Evolutionary conservation across 345 rosid genomes (phyloP), one percentile per base, ranked within the genome.

Genomic region (Hypericum androsaemum): DNA sequence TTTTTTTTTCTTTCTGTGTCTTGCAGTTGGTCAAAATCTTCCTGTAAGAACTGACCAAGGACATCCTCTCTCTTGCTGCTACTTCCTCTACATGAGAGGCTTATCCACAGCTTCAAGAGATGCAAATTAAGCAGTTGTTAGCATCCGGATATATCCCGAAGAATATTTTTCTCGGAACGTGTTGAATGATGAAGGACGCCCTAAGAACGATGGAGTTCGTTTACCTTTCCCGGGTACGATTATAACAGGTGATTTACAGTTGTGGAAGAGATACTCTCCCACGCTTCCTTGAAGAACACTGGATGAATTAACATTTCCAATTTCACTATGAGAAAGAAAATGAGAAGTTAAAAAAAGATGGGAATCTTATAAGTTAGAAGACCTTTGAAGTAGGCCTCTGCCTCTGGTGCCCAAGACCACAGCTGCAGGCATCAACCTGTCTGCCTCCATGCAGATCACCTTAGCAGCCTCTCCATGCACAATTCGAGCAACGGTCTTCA

Each of bases 401-500:
- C 97, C 97, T 72, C 94, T 76, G 41, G 89, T 89, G 15, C 95
- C 89, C 86, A 89, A 67, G 7, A 89, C 80, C 9, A 89, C 97
- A 53, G 95, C 97, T 6, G 82, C 97, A 38, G 97, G 97, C 72
- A 61, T 83, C 56, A 89, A 6, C 62, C 70, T 81, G 56, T 78
- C 87, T 52, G 97, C 94, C 75, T 89, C 94, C 73, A 63, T 72
- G 72, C 95, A 86, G 40, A 89, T 89, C 6, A 74, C 80, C 53
- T 77, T 81, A 37, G 84, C 92, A 0, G 95, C 72, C 41, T 89
- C 89, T 0, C 95, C 97, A 74, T 86, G 84, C 37, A 89, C 86
- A 38, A 89, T 58, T 17, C 88, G 71, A 65, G 95, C 95, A 12
- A 56, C 74, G 36, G 72, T 65, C 53, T 58, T 76, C 62, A 85